Evolutionary conservation across 2,329 filamentous ascomycete species (phyloP), one percentile per base, ranked within the genome.

Genomic region (Botrytis squamosa): DNA sequence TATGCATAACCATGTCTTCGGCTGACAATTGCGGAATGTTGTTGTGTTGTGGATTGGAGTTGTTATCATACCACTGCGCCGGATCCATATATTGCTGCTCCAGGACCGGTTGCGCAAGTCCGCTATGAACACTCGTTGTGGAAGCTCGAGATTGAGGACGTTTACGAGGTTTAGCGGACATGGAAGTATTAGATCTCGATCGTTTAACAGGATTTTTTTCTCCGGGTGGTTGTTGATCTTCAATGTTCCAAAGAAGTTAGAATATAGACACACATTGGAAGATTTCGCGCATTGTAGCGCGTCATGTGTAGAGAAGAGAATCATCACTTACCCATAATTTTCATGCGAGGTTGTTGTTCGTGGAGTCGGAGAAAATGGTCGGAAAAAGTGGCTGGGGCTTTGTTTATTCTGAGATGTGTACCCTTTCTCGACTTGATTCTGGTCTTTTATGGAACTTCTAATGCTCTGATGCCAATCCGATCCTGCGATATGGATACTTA

Each of bases 1-100:
- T 86, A 73, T 89, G 87, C 75, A 91, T 83, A 66, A 91, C 86
- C 82, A 90, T 86, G 74, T 89, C 88, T 77, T 90, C 89, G 38
- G 87, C 82, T 4, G 87, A 85, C 83, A 90, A 85, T 71, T 81
- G 78, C 59, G 81, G 77, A 57, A 76, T 75, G 44, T 79, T 77
- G 57, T 78, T 77, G 33, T 77, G 79, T 71, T 80, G 78, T 59
- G 75, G 70, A 52, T 80, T 79, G 18, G 77, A 59, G 73, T 78
- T 78, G 20, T 77, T 76, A 44, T 81, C 78, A 75, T 79, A 81
- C 80, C 80, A 82, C 75, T 81, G 79, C 67, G 76, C 71, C 49
- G 74, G 73, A 55, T 79, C 76, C 36, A 75, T 73, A n/a, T 77
- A 73, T 64, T 81, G 79, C 65, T 82, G 79, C 7, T 81, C 80